A percentile compares a stretch with the other conserved stretches of the same genome.
Conservation (phyloP, 2,329 filamentous ascomycete species). For the Didymella segeticola region DNA sequence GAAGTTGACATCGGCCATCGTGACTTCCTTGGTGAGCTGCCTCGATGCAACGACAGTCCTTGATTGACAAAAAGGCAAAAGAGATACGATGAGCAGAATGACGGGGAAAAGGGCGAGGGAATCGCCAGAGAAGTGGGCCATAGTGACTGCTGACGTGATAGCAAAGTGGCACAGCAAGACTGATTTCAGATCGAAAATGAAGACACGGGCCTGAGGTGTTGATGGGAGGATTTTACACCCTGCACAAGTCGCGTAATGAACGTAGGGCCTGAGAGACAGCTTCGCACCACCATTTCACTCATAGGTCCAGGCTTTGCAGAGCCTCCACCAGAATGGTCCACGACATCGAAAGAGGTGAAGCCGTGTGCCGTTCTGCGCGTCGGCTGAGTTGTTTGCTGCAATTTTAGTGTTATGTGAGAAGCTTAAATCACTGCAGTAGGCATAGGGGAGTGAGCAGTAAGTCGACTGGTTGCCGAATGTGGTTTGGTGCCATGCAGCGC, state of each 20-base stretch:
- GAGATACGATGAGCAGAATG: conserved; percentile 5
- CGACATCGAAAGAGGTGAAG: conserved; percentile 16
- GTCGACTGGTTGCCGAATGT: conserved; percentile 14
- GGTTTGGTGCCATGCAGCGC: conserved; percentile 25
- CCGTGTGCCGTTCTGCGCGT: conserved; percentile 2
- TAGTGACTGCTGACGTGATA: conserved; percentile 17
- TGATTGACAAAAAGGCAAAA: conserved; percentile 10
- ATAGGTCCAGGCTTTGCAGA: conserved; percentile 15
- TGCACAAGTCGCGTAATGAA: conserved; percentile 10
- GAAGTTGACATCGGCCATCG: conserved; percentile 20
- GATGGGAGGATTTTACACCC: conserved; percentile 8
- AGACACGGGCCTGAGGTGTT: conserved; percentile 5
- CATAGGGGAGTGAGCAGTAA: conserved; percentile 7
- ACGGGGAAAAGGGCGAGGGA: conserved; percentile 11
- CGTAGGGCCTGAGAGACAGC: conserved; percentile 4
- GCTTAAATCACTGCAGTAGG: conserved; percentile 24
- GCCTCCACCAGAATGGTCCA: conserved; percentile 8
- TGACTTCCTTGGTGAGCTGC: conserved; percentile 7
- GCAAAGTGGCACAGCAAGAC: conserved; percentile 13
- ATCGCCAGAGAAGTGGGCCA: conserved; percentile 13
- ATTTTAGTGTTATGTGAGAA: conserved; percentile 26
- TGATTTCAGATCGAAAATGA: conserved; percentile 4
- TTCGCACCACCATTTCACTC: conserved; percentile 2
- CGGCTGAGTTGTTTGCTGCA: conserved; percentile 22
- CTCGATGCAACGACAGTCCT: conserved; percentile 9